These are phyloP conservation scores for Maudiozyma bulderi DNA, from an alignment of 805 yeast species.

Conservation along the genomic window DNA sequence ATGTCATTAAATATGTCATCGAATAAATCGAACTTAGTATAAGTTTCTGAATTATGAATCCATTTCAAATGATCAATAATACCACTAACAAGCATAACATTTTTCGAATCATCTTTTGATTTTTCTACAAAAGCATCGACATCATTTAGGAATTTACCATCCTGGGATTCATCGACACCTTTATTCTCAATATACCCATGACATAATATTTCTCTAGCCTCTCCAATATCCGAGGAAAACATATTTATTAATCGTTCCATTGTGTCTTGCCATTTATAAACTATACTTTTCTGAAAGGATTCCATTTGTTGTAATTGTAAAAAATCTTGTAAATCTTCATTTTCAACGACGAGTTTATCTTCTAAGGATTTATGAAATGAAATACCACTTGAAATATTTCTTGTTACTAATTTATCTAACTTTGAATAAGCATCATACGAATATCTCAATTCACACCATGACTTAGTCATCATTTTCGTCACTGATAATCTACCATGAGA, in stretches of 20 bases:
- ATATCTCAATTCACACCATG: constrained; percentile 61
- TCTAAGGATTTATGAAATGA: constrained; percentile 42
- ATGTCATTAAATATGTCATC: not conserved
- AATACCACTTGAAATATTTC: constrained; percentile 39
- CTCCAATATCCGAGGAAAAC: constrained; percentile 34
- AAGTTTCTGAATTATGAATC: not conserved
- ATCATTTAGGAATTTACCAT: constrained; percentile 8
- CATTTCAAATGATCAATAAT: constrained; percentile 44
- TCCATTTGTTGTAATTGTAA: constrained; percentile 13
- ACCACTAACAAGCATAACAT: constrained; percentile 47
- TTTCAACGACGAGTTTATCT: constrained; percentile 33
- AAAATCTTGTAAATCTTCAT: constrained; percentile 10
- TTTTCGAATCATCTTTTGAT: constrained; percentile 9
- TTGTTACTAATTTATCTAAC: constrained; percentile 28
- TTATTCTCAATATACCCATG: constrained; percentile 38
- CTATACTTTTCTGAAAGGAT: constrained; percentile 14
- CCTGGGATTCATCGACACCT: not conserved
- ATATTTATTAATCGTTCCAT: constrained; percentile 35
- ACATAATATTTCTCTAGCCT: constrained; percentile 49
- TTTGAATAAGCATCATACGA: constrained; percentile 45
- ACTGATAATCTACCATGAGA: constrained; percentile 30
- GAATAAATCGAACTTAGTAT: not conserved
- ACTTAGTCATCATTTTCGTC: constrained; percentile 45
- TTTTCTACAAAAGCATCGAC: constrained; percentile 1
- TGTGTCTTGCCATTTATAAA: constrained; percentile 34